Evolutionary conservation across 2,329 filamentous ascomycete genomes (phyloP).

Genomic region (Calonectria montana): DNA sequence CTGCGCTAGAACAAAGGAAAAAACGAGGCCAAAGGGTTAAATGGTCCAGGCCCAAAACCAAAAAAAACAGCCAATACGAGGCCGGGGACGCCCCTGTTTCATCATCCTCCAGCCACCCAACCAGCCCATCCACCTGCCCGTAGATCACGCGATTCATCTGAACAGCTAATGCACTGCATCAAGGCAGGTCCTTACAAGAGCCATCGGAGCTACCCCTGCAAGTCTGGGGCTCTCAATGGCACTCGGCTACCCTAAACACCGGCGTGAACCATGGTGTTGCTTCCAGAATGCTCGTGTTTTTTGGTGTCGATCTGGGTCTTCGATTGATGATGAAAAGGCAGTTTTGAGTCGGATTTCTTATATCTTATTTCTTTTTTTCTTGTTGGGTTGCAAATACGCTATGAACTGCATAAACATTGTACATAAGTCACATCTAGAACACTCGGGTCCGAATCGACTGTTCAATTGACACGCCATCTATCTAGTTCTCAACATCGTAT

Average conservation of each 20-base stretch:
- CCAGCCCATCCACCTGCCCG: not conserved
- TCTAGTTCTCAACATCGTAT: not conserved
- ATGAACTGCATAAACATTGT: too few relatives aligned
- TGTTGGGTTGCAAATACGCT: not conserved
- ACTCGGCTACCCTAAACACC: slow-evolving; percentile 3
- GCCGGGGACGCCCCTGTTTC: not conserved
- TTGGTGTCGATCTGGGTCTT: too few relatives aligned
- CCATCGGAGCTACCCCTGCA: slow-evolving; percentile 5
- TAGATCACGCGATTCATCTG: slow-evolving; percentile 9
- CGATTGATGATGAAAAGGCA: not conserved
- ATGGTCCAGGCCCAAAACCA: not conserved
- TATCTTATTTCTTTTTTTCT: not conserved
- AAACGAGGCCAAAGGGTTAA: not conserved
- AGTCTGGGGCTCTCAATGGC: slow-evolving; percentile 3
- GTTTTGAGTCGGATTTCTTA: not conserved
- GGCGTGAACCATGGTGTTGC: slow-evolving; percentile 1
- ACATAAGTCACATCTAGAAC: too few relatives aligned
- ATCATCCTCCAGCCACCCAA: not conserved
- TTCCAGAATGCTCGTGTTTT: not conserved
- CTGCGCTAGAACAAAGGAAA: not conserved
- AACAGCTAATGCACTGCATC: slow-evolving; percentile 5
- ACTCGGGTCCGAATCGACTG: too few relatives aligned
- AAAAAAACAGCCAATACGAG: slow-evolving; percentile 1
- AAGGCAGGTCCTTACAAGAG: slow-evolving; percentile 4
- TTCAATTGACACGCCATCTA: not conserved